Base-by-base conservation (phyloP, 345 rosid species). In the Limnanthes douglasii region DNA sequence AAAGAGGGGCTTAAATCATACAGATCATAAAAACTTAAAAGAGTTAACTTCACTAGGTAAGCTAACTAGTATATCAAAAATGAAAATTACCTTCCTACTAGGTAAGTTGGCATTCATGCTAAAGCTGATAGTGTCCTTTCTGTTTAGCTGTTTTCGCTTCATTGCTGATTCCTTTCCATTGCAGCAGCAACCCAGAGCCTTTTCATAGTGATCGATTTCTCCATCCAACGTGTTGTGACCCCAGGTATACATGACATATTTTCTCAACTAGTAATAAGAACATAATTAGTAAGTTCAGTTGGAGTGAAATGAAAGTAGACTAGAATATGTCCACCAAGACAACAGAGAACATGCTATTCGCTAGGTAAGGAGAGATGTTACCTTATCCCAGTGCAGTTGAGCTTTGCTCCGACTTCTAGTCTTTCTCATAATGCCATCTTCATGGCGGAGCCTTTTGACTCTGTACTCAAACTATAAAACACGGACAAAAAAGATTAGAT, bases 201-300 rank as follows among this genome's bases (percentile, higher is more conserved):
- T n/a, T n/a, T n/a, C n/a, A n/a, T n/a, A n/a, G 3, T 31, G 46
- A 34, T 16, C 46, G 19, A 31, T 21, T 19, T 64, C 59, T 29
- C 66, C 72, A 44, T 64, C 67, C 69, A 77, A 36, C 19, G 41
- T 50, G 51, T 51, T 47, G 75, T 70, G 66, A 43, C 64, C 82
- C 79, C 82, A 90, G 6, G 70, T 90, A 70, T 74, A 84, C 54
- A 52, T 70, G 30, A 90, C 95, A 58, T 80, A 84, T 69, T 73
- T 80, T 61, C 98, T 70, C 71, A 90, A 59, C 98, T 90, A 62
- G 22, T 54, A 10, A 54, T 31, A 30, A 36, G 34, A 50, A 18
- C n/a, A 36, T 15, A 30, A 34, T 46, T 16, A 20, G 20, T 41
- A 37, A 54, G 31, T 22, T 39, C 19, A 24, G 49, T 19, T 17